Base-by-base conservation (phyloP, 805 yeast genomes). In the Komagataella ulmi region DNA sequence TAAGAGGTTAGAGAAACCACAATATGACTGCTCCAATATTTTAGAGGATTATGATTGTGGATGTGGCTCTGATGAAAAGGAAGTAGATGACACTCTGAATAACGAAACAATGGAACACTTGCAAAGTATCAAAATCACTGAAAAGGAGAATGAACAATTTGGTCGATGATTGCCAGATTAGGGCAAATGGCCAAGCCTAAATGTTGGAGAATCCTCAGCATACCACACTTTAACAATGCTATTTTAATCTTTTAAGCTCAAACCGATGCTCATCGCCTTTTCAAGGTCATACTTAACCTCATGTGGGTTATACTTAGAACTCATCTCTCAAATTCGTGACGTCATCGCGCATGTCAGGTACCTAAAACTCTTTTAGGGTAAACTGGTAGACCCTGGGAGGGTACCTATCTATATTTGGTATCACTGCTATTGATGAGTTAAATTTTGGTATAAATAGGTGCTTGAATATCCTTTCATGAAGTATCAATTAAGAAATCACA, bases 41-140 rank as follows among this genome's bases (percentile, higher is more conserved):
- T 70, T 87, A 51, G 97, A 88, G 58, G 93, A 88, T 66, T 93
- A 93, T 65, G 96, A 90, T 60, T 91, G 99, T 71, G 99, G 99
- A 0, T 91, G 99, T 68, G 96, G 93, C 1, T 73, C 65, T 10
- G 95, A 81, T 50, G 91, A 81, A 58, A 79, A 75, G 57, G 74
- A 69, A 49, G 68, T 61, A 6, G 80, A 73, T 52, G 56, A 54
- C 17, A 62, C 65, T 3, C 53, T 63, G 48, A 56, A 54, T 10
- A 49, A 48, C 7, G 69, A 69, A 44, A 54, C 63, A 17, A 24
- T 49, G 5, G 68, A 69, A 2, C 80, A 76, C 59, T 60, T 78
- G 54, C 62, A 70, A 24, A 67, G 71, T 49, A 71, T 79, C 51
- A 69, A 70, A 51, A 65, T 75, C 45, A 79, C 79, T 51, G 71